Conservation (phyloP, 1,284 basidiomycete species). For the Gastroboletus turbinatus region DNA sequence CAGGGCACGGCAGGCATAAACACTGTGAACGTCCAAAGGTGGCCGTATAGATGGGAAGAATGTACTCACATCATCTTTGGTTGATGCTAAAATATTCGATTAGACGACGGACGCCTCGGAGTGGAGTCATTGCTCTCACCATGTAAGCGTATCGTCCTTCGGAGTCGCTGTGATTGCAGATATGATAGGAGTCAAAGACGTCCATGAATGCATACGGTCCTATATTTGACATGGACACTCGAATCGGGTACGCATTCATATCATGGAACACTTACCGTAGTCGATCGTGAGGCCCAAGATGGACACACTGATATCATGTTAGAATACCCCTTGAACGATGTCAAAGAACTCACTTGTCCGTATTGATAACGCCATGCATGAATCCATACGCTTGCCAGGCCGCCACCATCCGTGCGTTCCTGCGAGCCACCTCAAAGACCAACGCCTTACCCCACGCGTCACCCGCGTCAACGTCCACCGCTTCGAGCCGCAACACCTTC, state of each 20-base stretch:
- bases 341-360: slow-evolving; percentile 71
- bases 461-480: slow-evolving; percentile 41
- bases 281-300: slow-evolving; percentile 92
- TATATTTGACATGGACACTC: slow-evolving; percentile 22
- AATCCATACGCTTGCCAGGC: slow-evolving; percentile 94
- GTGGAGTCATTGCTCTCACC: slow-evolving; percentile 38
- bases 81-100: slow-evolving; percentile 40
- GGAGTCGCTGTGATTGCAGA: slow-evolving; percentile 93
- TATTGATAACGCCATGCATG: slow-evolving; percentile 96
- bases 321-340: not conserved
- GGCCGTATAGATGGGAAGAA: not conserved
- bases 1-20: slow-evolving; percentile 79
- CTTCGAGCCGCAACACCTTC: slow-evolving; percentile 53
- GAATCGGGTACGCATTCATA: not conserved
- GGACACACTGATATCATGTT: slow-evolving; percentile 57
- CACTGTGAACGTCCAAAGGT: slow-evolving; percentile 37
- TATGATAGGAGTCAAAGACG: slow-evolving; percentile 78
- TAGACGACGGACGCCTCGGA: not conserved
- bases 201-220: slow-evolving; percentile 97
- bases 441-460: slow-evolving; percentile 69
- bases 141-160: slow-evolving; percentile 86
- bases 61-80: slow-evolving; percentile 55
- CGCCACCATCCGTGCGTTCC: slow-evolving; percentile 91
- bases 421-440: slow-evolving; percentile 72
- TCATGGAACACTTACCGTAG: slow-evolving; percentile 54